Evolutionary conservation across 345 rosid genomes (phyloP).

Genomic region (Acer saccharum): DNA sequence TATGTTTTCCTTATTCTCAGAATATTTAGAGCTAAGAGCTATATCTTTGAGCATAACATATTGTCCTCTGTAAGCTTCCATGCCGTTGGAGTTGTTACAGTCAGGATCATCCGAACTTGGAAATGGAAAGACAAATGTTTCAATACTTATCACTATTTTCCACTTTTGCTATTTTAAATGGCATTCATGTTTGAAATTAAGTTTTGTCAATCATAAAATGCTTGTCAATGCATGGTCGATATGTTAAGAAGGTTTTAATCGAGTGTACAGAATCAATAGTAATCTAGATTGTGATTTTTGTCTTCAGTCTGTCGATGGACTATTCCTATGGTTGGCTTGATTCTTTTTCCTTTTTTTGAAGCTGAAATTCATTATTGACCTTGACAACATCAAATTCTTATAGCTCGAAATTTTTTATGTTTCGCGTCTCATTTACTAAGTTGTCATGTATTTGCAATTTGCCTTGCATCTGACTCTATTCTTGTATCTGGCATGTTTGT

Average conservation of each 20-base stretch:
- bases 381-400: neutral
- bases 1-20: conserved; percentile 1
- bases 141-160: neutral
- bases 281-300: neutral
- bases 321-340: neutral
- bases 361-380: neutral
- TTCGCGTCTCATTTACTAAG: neutral
- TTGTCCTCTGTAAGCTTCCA: neutral
- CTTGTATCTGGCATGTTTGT: conserved; percentile 19
- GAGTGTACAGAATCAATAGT: neutral
- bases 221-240: neutral
- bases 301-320: neutral
- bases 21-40: neutral
- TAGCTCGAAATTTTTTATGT: neutral
- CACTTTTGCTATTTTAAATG: too few relatives aligned
- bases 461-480: conserved; percentile 14
- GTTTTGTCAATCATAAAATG: neutral
- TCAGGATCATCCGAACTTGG: neutral
- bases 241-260: neutral
- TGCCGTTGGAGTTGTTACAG: neutral
- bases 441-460: neutral
- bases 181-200: too few relatives aligned
- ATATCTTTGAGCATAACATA: conserved; percentile 6
- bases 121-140: conserved; percentile 1
- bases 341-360: neutral